Evolutionary conservation across 148 eudicot species (phyloP).

Genomic region (Amaranthus cruentus): DNA sequence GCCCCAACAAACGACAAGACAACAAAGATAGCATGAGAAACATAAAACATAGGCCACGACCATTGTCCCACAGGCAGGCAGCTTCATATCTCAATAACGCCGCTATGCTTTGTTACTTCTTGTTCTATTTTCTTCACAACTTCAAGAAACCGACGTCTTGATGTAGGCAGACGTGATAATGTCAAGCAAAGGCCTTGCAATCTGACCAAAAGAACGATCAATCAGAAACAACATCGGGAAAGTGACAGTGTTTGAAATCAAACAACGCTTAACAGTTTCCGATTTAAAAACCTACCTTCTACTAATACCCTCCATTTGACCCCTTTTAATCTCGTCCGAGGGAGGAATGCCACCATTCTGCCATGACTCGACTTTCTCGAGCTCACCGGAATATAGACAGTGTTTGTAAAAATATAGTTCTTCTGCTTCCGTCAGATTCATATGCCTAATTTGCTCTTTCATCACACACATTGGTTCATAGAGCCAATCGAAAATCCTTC

Average conservation of each 20-base stretch:
- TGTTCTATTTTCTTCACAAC: constrained; percentile 24
- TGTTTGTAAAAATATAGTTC: constrained; percentile 26
- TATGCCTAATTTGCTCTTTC: constrained; percentile 22
- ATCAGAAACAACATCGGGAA: not conserved
- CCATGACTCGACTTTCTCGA: constrained; percentile 18
- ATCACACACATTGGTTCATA: constrained; percentile 28
- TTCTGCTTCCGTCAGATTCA: constrained; percentile 24
- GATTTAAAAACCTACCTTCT: constrained; percentile 16
- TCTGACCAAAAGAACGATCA: constrained; percentile 4
- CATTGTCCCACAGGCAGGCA: not conserved
- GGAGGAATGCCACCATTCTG: constrained; percentile 25
- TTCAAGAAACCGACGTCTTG: constrained; percentile 24
- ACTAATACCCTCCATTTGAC: constrained; percentile 26
- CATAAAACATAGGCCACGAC: too few relatives aligned
- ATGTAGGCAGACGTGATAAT: constrained; percentile 24
- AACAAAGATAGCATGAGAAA: too few relatives aligned
- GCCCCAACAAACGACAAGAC: too few relatives aligned
- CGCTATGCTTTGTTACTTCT: not conserved
- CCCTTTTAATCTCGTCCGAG: constrained; percentile 17
- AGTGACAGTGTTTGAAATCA: not conserved
- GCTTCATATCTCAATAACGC: not conserved
- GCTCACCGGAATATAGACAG: constrained; percentile 20
- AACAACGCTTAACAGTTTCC: too few relatives aligned
- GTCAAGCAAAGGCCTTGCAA: constrained; percentile 28
- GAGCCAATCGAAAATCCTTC: constrained; percentile 28